Conservation (phyloP, 441 rosid species). For the Kokia cookei region DNA sequence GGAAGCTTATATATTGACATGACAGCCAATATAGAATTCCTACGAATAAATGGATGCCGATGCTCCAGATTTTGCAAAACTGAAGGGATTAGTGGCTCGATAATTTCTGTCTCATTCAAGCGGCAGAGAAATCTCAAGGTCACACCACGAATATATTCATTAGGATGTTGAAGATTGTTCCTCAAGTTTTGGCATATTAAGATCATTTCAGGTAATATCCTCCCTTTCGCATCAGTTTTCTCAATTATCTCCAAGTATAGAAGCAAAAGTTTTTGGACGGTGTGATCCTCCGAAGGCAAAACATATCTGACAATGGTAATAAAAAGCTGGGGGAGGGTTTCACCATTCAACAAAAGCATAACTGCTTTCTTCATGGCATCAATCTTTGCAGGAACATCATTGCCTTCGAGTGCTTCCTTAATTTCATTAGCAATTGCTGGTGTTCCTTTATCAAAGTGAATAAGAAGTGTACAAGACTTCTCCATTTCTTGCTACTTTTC, state of each 20-base stretch:
- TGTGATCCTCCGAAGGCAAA: constrained; percentile 74
- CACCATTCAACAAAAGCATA: constrained; percentile 71
- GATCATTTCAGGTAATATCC: constrained; percentile 72
- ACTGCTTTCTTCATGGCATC: constrained; percentile 79
- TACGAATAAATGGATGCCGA: constrained; percentile 60
- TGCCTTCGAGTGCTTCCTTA: constrained; percentile 81
- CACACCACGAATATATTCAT: constrained; percentile 81
- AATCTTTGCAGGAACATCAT: constrained; percentile 44
- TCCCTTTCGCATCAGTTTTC: constrained; percentile 59
- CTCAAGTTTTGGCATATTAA: constrained; percentile 74
- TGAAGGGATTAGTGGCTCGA: constrained; percentile 79
- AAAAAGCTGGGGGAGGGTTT: constrained; percentile 75
- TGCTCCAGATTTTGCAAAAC: constrained; percentile 67
- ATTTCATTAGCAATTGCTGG: constrained; percentile 75
- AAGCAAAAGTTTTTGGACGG: constrained; percentile 62
- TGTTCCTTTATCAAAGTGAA: constrained; percentile 67
- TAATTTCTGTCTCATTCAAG: constrained; percentile 59
- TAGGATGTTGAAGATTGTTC: constrained; percentile 86
- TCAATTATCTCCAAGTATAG: constrained; percentile 71
- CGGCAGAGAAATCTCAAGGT: constrained; percentile 78
- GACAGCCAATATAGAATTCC: constrained; percentile 73
- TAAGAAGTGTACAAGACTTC: constrained; percentile 60
- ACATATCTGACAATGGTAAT: constrained; percentile 80
- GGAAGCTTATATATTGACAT: constrained; percentile 70
- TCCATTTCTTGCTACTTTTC: constrained; percentile 40